A percentile compares a stretch with the other conserved stretches of the same genome.
phyloP scores from a whole-genome alignment of 2,329 filamentous ascomycete genomes.

The Talaromyces marneffei region DNA sequence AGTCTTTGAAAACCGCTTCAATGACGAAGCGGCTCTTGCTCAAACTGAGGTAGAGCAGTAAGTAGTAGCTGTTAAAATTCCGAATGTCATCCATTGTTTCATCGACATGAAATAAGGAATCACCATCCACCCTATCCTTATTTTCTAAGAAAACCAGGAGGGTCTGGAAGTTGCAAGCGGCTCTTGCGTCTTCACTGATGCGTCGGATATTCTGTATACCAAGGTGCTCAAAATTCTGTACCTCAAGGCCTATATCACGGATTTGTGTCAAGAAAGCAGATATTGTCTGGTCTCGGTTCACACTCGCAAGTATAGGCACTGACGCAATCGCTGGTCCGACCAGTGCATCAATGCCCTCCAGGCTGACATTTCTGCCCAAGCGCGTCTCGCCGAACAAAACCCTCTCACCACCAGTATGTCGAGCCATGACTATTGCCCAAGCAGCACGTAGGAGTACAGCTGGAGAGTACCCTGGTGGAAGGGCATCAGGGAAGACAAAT shows the following conservation, averaged over 20 bases:
- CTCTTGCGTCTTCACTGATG: background rate
- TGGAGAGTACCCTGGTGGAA: conserved; percentile 11
- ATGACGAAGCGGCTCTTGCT: background rate
- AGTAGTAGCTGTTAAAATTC: background rate
- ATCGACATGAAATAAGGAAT: background rate
- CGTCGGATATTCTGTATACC: conserved; percentile 4
- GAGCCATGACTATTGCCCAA: conserved; percentile 3
- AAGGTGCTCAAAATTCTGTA: background rate
- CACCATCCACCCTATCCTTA: background rate
- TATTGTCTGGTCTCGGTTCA: conserved; percentile 27
- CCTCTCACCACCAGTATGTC: background rate
- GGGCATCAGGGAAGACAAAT: background rate
- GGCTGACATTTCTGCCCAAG: background rate
- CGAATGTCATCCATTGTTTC: conserved; percentile 6
- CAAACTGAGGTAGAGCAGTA: background rate
- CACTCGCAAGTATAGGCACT: conserved; percentile 30
- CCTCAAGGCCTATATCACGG: conserved; percentile 37
- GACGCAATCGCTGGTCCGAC: conserved; percentile 29
- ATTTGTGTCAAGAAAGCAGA: conserved; percentile 48
- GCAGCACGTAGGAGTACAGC: conserved; percentile 13
- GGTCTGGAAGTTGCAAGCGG: conserved; percentile 1
- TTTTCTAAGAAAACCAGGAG: conserved; percentile 2
- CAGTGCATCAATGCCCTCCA: background rate
- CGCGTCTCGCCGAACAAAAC: conserved; percentile 1
- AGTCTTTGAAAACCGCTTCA: background rate